phyloP scores from a whole-genome alignment of 2,329 filamentous ascomycete species.

The Chaetomiaceae sp. region DNA sequence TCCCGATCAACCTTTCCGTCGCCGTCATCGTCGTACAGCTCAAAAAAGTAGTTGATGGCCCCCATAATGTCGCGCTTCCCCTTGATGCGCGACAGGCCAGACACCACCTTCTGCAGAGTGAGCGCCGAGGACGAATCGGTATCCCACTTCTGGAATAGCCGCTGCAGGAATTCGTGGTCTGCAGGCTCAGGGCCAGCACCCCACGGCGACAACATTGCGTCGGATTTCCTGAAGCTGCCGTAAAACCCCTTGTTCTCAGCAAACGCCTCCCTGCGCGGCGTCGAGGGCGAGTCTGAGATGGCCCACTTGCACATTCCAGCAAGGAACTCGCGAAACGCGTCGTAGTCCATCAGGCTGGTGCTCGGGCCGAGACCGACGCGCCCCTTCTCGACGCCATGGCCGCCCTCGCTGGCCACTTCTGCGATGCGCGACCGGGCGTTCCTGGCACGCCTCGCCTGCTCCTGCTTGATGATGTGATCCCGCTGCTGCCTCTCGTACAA shows the following conservation, averaged over 20 bases:
- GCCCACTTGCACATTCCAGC: conserved; percentile 91
- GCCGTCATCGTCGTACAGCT: conserved; percentile 88
- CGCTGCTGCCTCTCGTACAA: conserved; percentile 89
- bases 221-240: conserved; percentile 48
- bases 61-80: conserved; percentile 96
- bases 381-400: conserved; percentile 68
- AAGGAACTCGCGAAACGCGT: conserved; percentile 90
- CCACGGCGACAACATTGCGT: conserved; percentile 48
- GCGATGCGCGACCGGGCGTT: conserved; percentile 44
- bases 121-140: conserved; percentile 70
- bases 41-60: conserved; percentile 96
- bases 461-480: conserved; percentile 70
- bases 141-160: conserved; percentile 87
- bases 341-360: conserved; percentile 93
- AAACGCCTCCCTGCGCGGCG: conserved; percentile 45
- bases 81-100: conserved; percentile 85
- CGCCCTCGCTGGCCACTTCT: conserved; percentile 35
- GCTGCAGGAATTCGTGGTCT: conserved; percentile 89
- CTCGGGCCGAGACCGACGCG: conserved; percentile 85
- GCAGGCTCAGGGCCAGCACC: conserved; percentile 63
- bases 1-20: conserved; percentile 92
- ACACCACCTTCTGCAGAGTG: conserved; percentile 86
- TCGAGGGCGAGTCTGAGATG: conserved; percentile 74
- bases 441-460: conserved; percentile 62
- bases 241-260: conserved; percentile 56